Conservation (phyloP, 2,329 filamentous ascomycete species). For the Apiospora arundinis region DNA sequence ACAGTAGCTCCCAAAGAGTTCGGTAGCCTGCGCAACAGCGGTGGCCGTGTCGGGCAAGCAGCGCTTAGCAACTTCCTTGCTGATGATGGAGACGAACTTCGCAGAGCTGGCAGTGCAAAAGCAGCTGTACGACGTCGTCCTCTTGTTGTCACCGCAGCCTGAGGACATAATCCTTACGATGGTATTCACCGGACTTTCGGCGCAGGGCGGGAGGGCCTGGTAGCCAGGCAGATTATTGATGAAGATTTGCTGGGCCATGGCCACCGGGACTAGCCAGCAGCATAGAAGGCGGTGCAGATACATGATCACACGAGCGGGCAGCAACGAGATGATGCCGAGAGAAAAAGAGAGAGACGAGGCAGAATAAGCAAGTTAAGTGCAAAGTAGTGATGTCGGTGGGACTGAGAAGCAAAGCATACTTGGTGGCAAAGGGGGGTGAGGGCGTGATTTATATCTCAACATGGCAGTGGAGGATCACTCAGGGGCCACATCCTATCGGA, state of each 20-base stretch:
- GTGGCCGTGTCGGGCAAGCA: conserved; percentile 15
- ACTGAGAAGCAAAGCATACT: neutral
- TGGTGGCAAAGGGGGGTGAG: neutral
- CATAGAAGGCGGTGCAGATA: neutral
- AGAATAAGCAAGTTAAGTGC: neutral
- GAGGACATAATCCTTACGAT: conserved; percentile 4
- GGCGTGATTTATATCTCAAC: neutral
- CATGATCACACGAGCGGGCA: neutral
- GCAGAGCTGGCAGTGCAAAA: conserved; percentile 20
- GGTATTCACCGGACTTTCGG: neutral
- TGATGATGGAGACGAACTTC: neutral
- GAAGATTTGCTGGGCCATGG: neutral
- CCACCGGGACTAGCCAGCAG: neutral
- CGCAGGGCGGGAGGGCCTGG: conserved; percentile 13
- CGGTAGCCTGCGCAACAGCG: neutral
- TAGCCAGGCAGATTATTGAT: conserved; percentile 9
- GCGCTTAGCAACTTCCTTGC: neutral
- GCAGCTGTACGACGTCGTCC: conserved; percentile 22
- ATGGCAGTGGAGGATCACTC: neutral
- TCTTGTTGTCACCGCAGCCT: neutral
- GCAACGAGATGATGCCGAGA: neutral
- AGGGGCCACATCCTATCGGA: neutral
- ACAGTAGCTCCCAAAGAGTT: conserved; percentile 17
- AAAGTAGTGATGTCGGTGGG: neutral
- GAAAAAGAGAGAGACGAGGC: neutral